Percentiles rank a stretch among this genome's conserved stretches.
phyloP scores from a whole-genome alignment of 805 yeast species.

The Zygotorulaspora danielsina region DNA sequence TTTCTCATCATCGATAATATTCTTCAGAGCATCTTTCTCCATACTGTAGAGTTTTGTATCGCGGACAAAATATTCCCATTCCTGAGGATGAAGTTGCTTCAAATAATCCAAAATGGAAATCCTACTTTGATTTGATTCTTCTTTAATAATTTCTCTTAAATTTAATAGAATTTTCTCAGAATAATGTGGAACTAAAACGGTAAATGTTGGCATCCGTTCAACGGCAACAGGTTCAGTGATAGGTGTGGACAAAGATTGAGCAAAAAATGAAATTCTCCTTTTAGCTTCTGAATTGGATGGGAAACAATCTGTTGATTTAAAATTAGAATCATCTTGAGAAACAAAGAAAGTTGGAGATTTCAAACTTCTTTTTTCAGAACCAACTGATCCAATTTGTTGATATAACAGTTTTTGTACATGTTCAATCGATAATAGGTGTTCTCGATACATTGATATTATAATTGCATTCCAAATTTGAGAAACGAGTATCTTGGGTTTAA shows the following conservation, averaged over 20 bases:
- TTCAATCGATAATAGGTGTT: conserved; percentile 69
- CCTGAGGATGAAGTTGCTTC: conserved; percentile 63
- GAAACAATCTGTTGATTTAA: conserved; percentile 50
- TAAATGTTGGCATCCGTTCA: conserved; percentile 70
- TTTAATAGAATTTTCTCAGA: conserved; percentile 75
- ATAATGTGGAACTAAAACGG: conserved; percentile 84
- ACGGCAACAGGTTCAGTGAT: conserved; percentile 69
- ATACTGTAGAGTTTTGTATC: conserved; percentile 66
- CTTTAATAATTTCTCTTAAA: conserved; percentile 73
- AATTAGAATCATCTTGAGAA: conserved; percentile 73
- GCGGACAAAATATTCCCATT: conserved; percentile 77
- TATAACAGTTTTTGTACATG: conserved; percentile 65
- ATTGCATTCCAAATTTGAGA: conserved; percentile 82
- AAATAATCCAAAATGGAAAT: conserved; percentile 76
- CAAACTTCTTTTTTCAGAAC: conserved; percentile 40
- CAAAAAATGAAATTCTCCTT: conserved; percentile 80
- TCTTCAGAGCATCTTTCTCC: conserved; percentile 40
- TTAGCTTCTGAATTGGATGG: conserved; percentile 70
- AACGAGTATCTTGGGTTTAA: conserved; percentile 51
- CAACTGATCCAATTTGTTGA: conserved; percentile 41
- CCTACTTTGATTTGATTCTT: conserved; percentile 53
- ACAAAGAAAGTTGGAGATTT: conserved; percentile 76
- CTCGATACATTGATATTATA: conserved; percentile 77
- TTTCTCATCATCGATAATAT: conserved; percentile 11
- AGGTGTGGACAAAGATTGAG: conserved; percentile 83